These are phyloP conservation scores for Epichloe coenophiala DNA, from an alignment of 2,329 filamentous ascomycete species.

Conservation along the genomic window DNA sequence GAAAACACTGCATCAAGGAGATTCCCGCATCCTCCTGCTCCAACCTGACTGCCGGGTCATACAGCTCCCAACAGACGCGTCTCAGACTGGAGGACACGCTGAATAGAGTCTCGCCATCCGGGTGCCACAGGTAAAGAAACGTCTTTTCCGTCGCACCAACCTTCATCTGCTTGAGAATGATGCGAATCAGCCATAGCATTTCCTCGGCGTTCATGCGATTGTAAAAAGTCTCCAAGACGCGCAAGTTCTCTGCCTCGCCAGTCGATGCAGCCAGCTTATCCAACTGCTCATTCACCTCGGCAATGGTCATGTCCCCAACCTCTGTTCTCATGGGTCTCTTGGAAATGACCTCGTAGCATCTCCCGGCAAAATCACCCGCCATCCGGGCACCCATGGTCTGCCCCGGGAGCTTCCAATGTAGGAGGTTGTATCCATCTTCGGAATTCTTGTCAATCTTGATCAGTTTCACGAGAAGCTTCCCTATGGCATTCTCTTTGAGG, in stretches of 20 bases:
- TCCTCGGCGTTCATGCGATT: slow-evolving; percentile 86
- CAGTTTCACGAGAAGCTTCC: slow-evolving; percentile 78
- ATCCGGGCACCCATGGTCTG: slow-evolving; percentile 47
- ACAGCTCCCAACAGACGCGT: slow-evolving; percentile 88
- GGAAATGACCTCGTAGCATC: slow-evolving; percentile 75
- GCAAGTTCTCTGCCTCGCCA: slow-evolving; percentile 72
- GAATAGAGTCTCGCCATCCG: slow-evolving; percentile 64
- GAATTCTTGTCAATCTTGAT: slow-evolving; percentile 87
- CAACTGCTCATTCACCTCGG: slow-evolving; percentile 76
- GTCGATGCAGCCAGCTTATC: slow-evolving; percentile 63
- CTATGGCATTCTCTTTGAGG: slow-evolving; percentile 83
- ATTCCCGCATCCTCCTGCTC: slow-evolving; percentile 65
- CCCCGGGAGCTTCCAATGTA: slow-evolving; percentile 87
- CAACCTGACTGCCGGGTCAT: slow-evolving; percentile 57
- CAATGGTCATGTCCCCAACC: slow-evolving; percentile 69
- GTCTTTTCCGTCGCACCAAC: slow-evolving; percentile 76
- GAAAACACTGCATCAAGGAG: slow-evolving; percentile 84
- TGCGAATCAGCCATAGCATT: slow-evolving; percentile 86
- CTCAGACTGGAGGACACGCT: slow-evolving; percentile 83
- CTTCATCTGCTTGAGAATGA: slow-evolving; percentile 70
- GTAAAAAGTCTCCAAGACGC: slow-evolving; percentile 75
- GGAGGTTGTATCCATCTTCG: slow-evolving; percentile 70
- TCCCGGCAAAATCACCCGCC: slow-evolving; percentile 83
- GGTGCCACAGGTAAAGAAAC: slow-evolving; percentile 71
- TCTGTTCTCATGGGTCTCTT: slow-evolving; percentile 67